Base-by-base conservation (phyloP, 768 basidiomycete genomes). In the Lentinula boryana region DNA sequence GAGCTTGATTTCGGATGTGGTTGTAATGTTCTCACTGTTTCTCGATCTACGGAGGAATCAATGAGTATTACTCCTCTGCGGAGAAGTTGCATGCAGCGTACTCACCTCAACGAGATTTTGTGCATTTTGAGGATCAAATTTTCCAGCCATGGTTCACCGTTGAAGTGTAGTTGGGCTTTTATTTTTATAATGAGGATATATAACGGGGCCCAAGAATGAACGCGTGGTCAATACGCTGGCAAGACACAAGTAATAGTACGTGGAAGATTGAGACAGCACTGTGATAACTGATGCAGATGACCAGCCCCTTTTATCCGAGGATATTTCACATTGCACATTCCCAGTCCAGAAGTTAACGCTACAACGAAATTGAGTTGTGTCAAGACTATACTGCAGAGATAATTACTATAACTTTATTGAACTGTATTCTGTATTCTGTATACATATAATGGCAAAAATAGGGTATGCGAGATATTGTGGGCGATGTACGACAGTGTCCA, bases 41-140 rank as follows among this genome's bases (percentile, higher is more conserved):
- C 78, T 98, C 96, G 63, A 99, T 96, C 92, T 94, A 76, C 52
- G 49, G 46, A 55, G 16, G 31, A 35, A 31, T 35, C n/a, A 36
- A 12, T 32, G 13, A 40, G 9, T 10, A 38, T 23, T 31, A 33
- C n/a, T 16, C 16, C 15, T 13, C 31, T 31, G 5, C 55, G 43
- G 9, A n/a, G 27, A 51, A 3, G 35, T 18, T 33, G 35, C n/a
- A 59, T 1, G 43, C 36, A 13, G 23, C 23, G n/a, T 21, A 70
- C 82, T 65, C 70, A 93, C 92, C 84, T 98, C 94, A 63, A 84
- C 76, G 67, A 87, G 80, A 79, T 98, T 98, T 74, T 95, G 91
- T n/a, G 94, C 93, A 62, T 85, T 90, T 67, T 94, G 84, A 41
- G 95, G 86, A 74, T 97, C 93, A 69, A 98, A 96, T 65, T 76